A percentile compares a stretch with the other conserved stretches of the same genome.
phyloP scores from a whole-genome alignment of 805 yeast species.

The Kodamaea jinghongensis region DNA sequence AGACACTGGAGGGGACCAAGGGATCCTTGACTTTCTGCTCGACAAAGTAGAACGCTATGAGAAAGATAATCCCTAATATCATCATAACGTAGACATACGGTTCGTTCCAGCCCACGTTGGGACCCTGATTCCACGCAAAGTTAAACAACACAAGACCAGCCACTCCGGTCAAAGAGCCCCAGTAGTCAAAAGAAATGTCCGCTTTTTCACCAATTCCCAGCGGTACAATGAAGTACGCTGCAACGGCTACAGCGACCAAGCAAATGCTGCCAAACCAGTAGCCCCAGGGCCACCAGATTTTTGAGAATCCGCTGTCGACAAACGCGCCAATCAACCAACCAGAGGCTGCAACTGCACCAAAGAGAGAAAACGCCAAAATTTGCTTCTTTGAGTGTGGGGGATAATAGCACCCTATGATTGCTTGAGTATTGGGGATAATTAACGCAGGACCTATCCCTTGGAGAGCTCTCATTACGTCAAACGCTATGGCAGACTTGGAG shows the following conservation, averaged over 20 bases:
- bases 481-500: constrained; percentile 21
- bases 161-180: constrained; percentile 20
- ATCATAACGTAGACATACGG: constrained; percentile 18
- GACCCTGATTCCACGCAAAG: constrained; percentile 21
- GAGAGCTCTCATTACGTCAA: constrained; percentile 29
- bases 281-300: constrained; percentile 37
- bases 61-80: constrained; percentile 14
- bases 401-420: constrained; percentile 32
- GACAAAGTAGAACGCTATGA: constrained; percentile 11
- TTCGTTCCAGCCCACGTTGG: constrained; percentile 19
- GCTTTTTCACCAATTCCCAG: constrained; percentile 19
- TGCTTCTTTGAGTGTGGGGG: constrained; percentile 20
- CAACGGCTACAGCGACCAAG: constrained; percentile 14
- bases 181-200: constrained; percentile 23
- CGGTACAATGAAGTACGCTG: constrained; percentile 27
- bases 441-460: constrained; percentile 37
- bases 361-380: constrained; percentile 24
- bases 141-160: constrained; percentile 16
- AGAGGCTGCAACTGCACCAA: constrained; percentile 35
- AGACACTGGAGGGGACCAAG: constrained; percentile 12
- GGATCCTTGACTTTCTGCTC: constrained; percentile 13
- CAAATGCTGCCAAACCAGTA: constrained; percentile 29
- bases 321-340: constrained; percentile 32
- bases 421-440: constrained; percentile 34
- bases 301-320: constrained; percentile 23